Evolutionary conservation across 106 monocot species (phyloP).

Genomic region (Phalaenopsis aphrodite): DNA sequence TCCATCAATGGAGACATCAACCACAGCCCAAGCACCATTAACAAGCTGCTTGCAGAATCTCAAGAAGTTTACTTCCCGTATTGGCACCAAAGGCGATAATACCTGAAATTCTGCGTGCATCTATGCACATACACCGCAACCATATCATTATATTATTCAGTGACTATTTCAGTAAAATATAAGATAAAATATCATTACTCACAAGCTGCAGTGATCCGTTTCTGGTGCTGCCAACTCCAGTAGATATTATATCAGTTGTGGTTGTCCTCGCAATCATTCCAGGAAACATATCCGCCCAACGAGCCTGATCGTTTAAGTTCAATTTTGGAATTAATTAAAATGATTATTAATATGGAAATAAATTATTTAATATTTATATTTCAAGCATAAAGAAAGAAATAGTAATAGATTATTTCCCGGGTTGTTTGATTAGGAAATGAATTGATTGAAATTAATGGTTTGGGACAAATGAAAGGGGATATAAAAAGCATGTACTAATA

Average conservation of each 20-base stretch:
- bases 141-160: neutral
- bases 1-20: slow-evolving; percentile 62
- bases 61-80: slow-evolving; percentile 58
- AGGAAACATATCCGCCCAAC: slow-evolving; percentile 88
- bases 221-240: slow-evolving; percentile 53
- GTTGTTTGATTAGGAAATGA: neutral
- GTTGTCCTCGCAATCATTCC: slow-evolving; percentile 51
- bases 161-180: neutral
- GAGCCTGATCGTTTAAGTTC: slow-evolving; percentile 24
- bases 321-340: neutral
- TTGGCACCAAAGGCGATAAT: slow-evolving; percentile 68
- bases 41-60: slow-evolving; percentile 76
- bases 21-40: slow-evolving; percentile 64
- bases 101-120: slow-evolving; percentile 90
- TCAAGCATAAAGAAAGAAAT: neutral
- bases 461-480: too few species aligned
- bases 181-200: slow-evolving; percentile 8
- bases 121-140: neutral
- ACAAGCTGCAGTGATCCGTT: slow-evolving; percentile 86
- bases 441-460: too few species aligned
- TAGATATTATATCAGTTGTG: slow-evolving; percentile 55
- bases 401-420: neutral
- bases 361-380: neutral
- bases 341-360: neutral
- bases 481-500: too few species aligned